Percentiles rank a stretch among this genome's conserved stretches.
Evolutionary conservation across 108 stramenopile genomes (phyloP).

Genomic region (Parmales sp.): DNA sequence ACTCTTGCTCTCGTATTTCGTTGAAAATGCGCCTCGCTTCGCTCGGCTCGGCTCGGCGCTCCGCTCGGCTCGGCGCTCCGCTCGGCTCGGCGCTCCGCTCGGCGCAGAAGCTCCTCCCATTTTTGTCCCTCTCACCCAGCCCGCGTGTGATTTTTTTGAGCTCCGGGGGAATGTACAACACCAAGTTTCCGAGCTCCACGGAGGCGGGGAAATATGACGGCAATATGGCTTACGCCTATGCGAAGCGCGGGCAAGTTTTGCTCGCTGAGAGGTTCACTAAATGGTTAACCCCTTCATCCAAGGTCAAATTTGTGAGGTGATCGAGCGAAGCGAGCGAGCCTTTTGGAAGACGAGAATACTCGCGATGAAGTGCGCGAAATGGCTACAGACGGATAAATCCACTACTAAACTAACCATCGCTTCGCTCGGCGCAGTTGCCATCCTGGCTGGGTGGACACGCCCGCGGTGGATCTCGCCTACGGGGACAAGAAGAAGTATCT

Average conservation of each 20-base stretch:
- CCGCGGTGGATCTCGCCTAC: constrained; percentile 72
- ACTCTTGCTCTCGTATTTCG: too few species aligned
- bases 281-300: constrained; percentile 33
- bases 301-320: neutral
- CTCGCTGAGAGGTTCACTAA: constrained; percentile 56
- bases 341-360: too few species aligned
- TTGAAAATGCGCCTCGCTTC: too few species aligned
- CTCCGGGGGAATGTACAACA: constrained; percentile 79
- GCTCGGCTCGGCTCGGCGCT: too few species aligned
- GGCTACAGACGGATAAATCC: too few species aligned
- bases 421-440: constrained; percentile 42
- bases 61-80: too few species aligned
- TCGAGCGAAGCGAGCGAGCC: too few species aligned
- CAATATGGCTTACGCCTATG: constrained; percentile 71
- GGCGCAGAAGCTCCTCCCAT: too few species aligned
- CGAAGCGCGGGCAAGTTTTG: constrained; percentile 82
- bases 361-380: too few species aligned
- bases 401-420: constrained; percentile 12
- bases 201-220: constrained; percentile 54
- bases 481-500: constrained; percentile 64
- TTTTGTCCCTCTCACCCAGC: neutral
- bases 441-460: constrained; percentile 64
- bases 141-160: constrained; percentile 42
- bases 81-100: too few species aligned
- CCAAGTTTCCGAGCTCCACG: constrained; percentile 66